Conservation (phyloP, 2,329 filamentous ascomycete genomes). For the Pseudopyrenochaeta lycopersici region DNA sequence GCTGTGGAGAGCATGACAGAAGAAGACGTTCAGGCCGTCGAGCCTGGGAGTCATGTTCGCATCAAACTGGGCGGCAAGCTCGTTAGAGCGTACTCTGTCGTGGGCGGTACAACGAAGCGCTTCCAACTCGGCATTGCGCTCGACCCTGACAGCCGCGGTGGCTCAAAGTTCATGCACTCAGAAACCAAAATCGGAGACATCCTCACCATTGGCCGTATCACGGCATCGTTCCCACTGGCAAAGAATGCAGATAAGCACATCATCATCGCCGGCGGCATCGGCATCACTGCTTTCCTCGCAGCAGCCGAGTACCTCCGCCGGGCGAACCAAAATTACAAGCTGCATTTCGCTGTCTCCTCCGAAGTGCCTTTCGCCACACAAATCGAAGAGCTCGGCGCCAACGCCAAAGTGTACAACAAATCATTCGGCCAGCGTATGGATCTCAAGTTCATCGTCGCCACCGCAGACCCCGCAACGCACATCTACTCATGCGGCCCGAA, state of each 20-base stretch:
- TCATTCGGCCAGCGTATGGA: constrained; percentile 63
- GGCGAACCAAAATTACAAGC: constrained; percentile 52
- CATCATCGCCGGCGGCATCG: constrained; percentile 71
- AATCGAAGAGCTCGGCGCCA: constrained; percentile 54
- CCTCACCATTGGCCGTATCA: constrained; percentile 63
- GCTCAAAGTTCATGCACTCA: constrained; percentile 67
- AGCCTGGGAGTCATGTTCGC: constrained; percentile 64
- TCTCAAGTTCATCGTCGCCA: constrained; percentile 57
- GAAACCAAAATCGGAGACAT: constrained; percentile 57
- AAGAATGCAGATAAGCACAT: constrained; percentile 65
- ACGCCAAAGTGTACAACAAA: constrained; percentile 63
- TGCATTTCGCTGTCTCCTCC: constrained; percentile 67
- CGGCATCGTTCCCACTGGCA: constrained; percentile 57
- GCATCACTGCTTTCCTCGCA: constrained; percentile 70
- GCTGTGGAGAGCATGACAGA: too few relatives aligned
- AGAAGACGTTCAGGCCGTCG: constrained; percentile 46
- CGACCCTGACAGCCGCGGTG: constrained; percentile 65
- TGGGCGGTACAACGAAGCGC: constrained; percentile 58
- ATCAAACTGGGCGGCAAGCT: constrained; percentile 66
- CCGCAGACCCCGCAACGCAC: constrained; percentile 62
- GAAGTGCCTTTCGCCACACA: constrained; percentile 66
- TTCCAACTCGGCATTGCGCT: constrained; percentile 69
- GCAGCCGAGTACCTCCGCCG: constrained; percentile 52
- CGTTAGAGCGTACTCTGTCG: constrained; percentile 68
- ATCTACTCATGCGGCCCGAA: constrained; percentile 70